phyloP scores from a whole-genome alignment of 2,329 filamentous ascomycete species.

The Orbilia javanica region DNA sequence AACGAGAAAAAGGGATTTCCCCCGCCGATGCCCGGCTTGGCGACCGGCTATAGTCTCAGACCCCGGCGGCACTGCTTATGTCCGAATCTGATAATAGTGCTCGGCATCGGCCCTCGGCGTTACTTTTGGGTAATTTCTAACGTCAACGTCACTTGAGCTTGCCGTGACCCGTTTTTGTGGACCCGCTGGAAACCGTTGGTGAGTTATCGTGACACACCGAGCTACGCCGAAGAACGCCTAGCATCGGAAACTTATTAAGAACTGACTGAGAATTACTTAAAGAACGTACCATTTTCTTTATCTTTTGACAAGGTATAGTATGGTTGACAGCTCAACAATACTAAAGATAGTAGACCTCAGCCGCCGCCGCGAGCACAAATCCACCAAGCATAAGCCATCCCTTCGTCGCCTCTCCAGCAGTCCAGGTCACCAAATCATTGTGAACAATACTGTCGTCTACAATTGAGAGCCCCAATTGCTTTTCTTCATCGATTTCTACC shows the following conservation, averaged over 20 bases:
- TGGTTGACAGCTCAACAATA: background rate
- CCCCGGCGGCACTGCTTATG: background rate
- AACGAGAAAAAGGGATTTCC: conserved; percentile 2
- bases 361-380: conserved; percentile 25
- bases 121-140: conserved; percentile 27
- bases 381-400: conserved; percentile 35
- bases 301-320: background rate
- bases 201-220: background rate
- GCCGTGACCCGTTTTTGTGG: background rate
- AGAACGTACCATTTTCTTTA: background rate
- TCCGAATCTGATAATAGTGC: conserved; percentile 28
- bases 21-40: conserved; percentile 40
- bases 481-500: conserved; percentile 28
- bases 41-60: conserved; percentile 6
- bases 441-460: conserved; percentile 30
- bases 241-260: background rate
- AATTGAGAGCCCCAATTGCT: conserved; percentile 30
- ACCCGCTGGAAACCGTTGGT: conserved; percentile 12
- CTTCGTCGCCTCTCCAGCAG: conserved; percentile 20
- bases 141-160: conserved; percentile 1
- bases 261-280: background rate
- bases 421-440: conserved; percentile 26
- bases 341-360: conserved; percentile 34
- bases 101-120: conserved; percentile 30
- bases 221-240: background rate